Evolutionary conservation across 176 grass and related monocot species (phyloP).

Genomic region (Juncus effusus): DNA sequence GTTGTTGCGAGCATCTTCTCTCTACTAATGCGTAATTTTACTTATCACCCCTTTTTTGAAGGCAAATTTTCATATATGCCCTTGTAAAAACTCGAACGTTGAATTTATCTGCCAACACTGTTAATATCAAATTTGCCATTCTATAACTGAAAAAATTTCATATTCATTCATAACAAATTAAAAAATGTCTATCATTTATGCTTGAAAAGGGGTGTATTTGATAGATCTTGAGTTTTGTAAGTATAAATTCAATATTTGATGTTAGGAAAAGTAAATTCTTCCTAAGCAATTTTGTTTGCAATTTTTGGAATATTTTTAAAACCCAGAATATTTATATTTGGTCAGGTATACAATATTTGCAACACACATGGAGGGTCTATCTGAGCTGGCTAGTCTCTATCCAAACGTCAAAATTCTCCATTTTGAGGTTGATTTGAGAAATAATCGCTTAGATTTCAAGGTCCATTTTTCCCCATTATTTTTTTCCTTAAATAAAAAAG

Average conservation of each 20-base stretch:
- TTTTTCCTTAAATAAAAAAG: neutral
- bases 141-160: too few relatives aligned
- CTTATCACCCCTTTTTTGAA: neutral
- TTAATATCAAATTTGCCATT: too few relatives aligned
- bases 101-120: too few relatives aligned
- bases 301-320: too few relatives aligned
- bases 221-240: neutral
- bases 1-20: slow-evolving; percentile 85
- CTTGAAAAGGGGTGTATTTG: neutral
- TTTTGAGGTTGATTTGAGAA: slow-evolving; percentile 81
- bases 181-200: slow-evolving; percentile 1
- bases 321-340: neutral
- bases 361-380: slow-evolving; percentile 88
- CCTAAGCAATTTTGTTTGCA: too few relatives aligned
- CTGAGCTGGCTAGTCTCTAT: slow-evolving; percentile 85
- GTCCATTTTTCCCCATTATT: slow-evolving; percentile 16
- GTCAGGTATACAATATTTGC: slow-evolving; percentile 86
- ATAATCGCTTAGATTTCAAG: slow-evolving; percentile 90
- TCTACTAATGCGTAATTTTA: slow-evolving; percentile 74
- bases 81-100: too few relatives aligned
- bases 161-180: too few relatives aligned
- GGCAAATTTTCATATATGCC: too few relatives aligned
- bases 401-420: slow-evolving; percentile 97
- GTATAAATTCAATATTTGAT: too few relatives aligned
- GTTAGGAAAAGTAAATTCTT: too few relatives aligned